Evolutionary conservation across 768 basidiomycete genomes (phyloP).

Genomic region (Tulasnella sp.): DNA sequence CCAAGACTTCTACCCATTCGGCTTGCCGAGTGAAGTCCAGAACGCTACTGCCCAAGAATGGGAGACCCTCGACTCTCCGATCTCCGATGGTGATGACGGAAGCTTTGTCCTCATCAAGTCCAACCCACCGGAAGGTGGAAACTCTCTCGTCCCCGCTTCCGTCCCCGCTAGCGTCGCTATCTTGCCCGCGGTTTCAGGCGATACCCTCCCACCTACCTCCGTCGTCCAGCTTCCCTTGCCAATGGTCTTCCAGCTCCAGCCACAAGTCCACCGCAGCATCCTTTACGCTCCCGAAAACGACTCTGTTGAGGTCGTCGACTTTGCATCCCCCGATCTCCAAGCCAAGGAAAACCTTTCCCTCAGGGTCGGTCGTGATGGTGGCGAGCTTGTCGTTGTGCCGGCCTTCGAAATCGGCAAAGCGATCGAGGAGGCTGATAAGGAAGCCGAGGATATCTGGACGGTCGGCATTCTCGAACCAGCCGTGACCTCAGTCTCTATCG

Average conservation of each 20-base stretch:
- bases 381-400: not conserved
- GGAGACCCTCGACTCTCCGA: not conserved
- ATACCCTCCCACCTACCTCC: not conserved
- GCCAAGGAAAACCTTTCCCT: not conserved
- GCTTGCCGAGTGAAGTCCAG: not conserved
- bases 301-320: not conserved
- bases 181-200: not conserved
- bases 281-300: conserved; percentile 8
- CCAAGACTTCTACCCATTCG: not conserved
- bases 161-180: not conserved
- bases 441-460: conserved; percentile 1
- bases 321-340: not conserved
- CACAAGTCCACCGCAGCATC: not conserved
- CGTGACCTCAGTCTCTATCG: not conserved
- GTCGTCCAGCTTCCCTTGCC: not conserved
- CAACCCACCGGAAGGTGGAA: not conserved
- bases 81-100: not conserved
- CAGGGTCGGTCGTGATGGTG: conserved; percentile 2
- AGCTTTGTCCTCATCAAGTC: not conserved
- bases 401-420: not conserved
- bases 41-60: not conserved
- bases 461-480: conserved; percentile 5
- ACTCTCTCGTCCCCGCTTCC: not conserved
- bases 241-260: not conserved
- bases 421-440: not conserved